Evolutionary conservation across 495 filamentous ascomycete genomes (phyloP).

Genomic region (Talaromyces nanjingensis): DNA sequence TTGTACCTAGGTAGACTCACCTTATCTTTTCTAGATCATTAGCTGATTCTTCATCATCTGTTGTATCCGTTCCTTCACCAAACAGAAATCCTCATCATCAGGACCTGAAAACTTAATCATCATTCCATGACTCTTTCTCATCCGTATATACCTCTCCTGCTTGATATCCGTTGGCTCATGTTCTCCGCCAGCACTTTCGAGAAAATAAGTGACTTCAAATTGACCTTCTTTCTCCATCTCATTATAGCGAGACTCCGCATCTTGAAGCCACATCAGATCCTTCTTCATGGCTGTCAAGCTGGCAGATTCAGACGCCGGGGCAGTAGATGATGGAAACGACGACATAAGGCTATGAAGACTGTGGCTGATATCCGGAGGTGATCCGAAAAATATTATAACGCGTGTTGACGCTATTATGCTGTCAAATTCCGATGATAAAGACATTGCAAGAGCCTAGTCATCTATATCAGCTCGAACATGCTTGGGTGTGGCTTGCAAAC

Average conservation of each 20-base stretch:
- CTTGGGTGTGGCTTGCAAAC: no score
- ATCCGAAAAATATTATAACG: not conserved
- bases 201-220: slow-evolving; percentile 4
- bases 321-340: not conserved
- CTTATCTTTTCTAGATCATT: not conserved
- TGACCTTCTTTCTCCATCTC: not conserved
- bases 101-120: slow-evolving; percentile 1
- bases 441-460: not conserved
- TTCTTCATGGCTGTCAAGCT: not conserved
- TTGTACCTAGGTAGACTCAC: not conserved
- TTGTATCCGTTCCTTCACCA: not conserved
- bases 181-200: not conserved
- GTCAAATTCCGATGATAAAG: not conserved
- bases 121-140: slow-evolving; percentile 4
- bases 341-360: not conserved
- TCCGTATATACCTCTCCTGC: not conserved
- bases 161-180: not conserved
- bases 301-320: not conserved
- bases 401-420: not conserved
- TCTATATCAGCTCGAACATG: not conserved
- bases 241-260: not conserved
- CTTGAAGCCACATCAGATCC: not conserved
- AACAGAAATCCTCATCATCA: slow-evolving; percentile 1
- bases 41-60: not conserved
- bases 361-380: slow-evolving; percentile 1